Base-by-base conservation (phyloP, 2,329 filamentous ascomycete species). In the Aspergillus spinulosporus region DNA sequence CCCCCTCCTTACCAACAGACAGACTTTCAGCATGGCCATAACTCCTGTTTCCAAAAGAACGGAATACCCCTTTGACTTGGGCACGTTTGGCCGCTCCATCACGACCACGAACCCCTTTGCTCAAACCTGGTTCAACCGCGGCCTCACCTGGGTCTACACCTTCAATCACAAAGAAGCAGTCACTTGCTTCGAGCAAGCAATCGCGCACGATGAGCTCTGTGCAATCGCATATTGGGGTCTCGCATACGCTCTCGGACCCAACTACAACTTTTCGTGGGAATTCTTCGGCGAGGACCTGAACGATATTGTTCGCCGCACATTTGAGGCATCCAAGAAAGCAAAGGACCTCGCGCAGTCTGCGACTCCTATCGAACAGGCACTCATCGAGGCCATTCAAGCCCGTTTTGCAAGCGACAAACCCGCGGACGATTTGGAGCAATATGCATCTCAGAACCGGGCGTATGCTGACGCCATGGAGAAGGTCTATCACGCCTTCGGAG, bases 231-330 rank as follows among this genome's bases (percentile, higher is more conserved):
- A 74, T 56, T 76, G 74, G 74, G 74, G 73, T 0, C 60, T 76
- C 7, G 72, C 89, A 0, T 91, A 88, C 67, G 78, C 86, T 1
- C 74, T 89, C 0, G 89, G 89, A 0, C 89, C 89, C 2, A 92
- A 93, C 66, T 87, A 89, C 71, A 90, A 92, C 75, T 90, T 91
- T 66, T 85, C 88, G 0, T 92, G 89, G 89, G 81, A 84, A 29
- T 79, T 84, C 21, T 90, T 92, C 62, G 87, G 88, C 54, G 71
- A 76, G 0, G 88, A 92, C 59, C 75, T 87, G 2, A 70, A 76
- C 7, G 71, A 40, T 1, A 61, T 79, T 0, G 74, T 88, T 4
- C 66, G 73, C 37, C 74, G 76, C 31, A 82, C 82, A 3, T 75
- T 79, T 52, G 55, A 68, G 11, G 80, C 82, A 0, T 78, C 57